phyloP scores from a whole-genome alignment of 2,329 filamentous ascomycete species.

The Leptographium galeiforme region DNA sequence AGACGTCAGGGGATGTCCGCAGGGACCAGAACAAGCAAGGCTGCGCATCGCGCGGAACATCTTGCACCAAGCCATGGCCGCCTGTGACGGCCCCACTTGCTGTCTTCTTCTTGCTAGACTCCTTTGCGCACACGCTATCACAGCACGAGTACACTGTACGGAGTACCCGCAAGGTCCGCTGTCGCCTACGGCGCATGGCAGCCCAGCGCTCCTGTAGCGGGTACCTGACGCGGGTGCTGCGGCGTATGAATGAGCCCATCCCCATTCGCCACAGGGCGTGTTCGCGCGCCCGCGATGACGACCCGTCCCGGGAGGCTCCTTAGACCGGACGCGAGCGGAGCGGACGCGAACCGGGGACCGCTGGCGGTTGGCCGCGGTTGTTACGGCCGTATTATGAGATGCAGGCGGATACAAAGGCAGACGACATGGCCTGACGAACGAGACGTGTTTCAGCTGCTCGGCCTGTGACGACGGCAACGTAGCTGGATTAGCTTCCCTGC shows the following conservation, averaged over 20 bases:
- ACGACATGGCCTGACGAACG: not conserved
- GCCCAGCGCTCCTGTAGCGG: not conserved
- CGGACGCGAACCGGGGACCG: not conserved
- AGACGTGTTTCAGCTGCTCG: not conserved
- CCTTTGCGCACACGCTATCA: too few relatives aligned
- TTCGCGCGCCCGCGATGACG: not conserved
- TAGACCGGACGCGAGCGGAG: not conserved
- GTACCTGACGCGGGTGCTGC: not conserved
- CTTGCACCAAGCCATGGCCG: not conserved
- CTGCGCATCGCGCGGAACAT: not conserved
- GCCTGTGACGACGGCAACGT: not conserved
- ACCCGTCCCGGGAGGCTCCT: not conserved
- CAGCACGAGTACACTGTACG: too few relatives aligned
- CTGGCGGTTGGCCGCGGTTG: not conserved
- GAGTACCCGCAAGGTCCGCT: not conserved
- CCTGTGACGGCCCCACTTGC: too few relatives aligned
- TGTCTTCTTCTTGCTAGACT: too few relatives aligned
- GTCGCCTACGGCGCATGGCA: not conserved
- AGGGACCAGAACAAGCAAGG: not conserved
- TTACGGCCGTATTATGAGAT: too few relatives aligned
- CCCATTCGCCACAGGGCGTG: not conserved
- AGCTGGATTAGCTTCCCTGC: slow-evolving; percentile 1
- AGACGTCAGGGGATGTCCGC: not conserved
- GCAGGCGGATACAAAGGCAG: too few relatives aligned
- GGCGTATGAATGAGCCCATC: not conserved